These are phyloP conservation scores for Diaporthe eres DNA, from an alignment of 2,329 filamentous ascomycete species.

Conservation along the genomic window DNA sequence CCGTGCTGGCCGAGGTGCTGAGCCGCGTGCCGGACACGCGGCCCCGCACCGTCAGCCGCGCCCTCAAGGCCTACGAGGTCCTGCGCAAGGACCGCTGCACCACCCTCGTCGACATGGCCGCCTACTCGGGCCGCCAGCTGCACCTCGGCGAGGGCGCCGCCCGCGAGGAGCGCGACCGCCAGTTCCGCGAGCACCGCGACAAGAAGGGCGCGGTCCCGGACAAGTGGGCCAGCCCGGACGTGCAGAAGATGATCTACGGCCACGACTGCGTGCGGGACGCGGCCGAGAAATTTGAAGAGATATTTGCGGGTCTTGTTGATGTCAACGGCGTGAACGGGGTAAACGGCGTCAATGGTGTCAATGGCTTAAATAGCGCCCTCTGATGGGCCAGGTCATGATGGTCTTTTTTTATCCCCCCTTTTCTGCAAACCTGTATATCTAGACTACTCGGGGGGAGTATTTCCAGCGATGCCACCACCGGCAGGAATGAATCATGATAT, in stretches of 20 bases:
- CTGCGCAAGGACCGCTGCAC: slow-evolving; percentile 69
- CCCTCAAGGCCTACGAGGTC: slow-evolving; percentile 68
- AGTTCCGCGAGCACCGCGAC: slow-evolving; percentile 66
- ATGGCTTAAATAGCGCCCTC: not conserved
- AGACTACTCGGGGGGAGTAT: slow-evolving; percentile 8
- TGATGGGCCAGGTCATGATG: slow-evolving; percentile 7
- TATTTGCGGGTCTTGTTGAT: slow-evolving; percentile 53
- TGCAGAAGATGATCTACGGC: slow-evolving; percentile 76
- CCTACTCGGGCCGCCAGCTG: slow-evolving; percentile 65
- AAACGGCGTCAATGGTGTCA: not conserved
- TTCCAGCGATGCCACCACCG: slow-evolving; percentile 12
- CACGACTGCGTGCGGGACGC: slow-evolving; percentile 73
- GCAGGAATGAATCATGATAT: slow-evolving; percentile 6
- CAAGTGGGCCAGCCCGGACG: slow-evolving; percentile 79
- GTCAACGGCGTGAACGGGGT: slow-evolving; percentile 32
- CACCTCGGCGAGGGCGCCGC: slow-evolving; percentile 72
- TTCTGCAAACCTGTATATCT: not conserved
- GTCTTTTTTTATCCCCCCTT: not conserved
- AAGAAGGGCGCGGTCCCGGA: slow-evolving; percentile 69
- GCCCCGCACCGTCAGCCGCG: slow-evolving; percentile 59
- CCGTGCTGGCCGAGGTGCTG: slow-evolving; percentile 69
- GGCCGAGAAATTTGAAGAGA: slow-evolving; percentile 63
- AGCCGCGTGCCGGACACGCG: slow-evolving; percentile 54
- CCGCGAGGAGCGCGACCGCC: slow-evolving; percentile 70
- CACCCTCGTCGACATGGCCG: slow-evolving; percentile 67